Evolutionary conservation across 495 filamentous ascomycete genomes (phyloP), one percentile per base, ranked within the genome.

Genomic region (Aspergillus asperescens): DNA sequence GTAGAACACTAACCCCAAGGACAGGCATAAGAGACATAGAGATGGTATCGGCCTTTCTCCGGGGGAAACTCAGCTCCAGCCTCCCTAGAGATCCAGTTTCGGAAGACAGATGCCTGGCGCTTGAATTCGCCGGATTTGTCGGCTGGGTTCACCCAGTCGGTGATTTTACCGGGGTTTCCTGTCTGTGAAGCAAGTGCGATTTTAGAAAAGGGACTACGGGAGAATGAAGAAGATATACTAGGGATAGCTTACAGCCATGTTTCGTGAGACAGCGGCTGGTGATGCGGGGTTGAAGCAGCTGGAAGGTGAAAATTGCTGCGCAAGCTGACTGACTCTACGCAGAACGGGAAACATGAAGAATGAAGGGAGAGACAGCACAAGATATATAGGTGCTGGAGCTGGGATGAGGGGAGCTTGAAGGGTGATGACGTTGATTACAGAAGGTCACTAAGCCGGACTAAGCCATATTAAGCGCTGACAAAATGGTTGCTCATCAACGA

Each of bases 61-160:
- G 83, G 76, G 9, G 83, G 83, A 54, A 85, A 86, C 48, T 83
- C 65, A 4, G 83, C 79, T 7, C 75, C 80, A 6, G 80, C 63
- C 50, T 86, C 67, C 39, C 71, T 74, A n/a, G 78, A 87, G 68
- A 92, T 84, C 64, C 72, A 86, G 65, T 81, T 77, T 35, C 87
- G 84, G 68, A 90, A 90, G 44, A 77, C 75, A 34, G 84, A 87
- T 50, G 69, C 70, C 60, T 83, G 82, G 27, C 88, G 85, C 72
- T 93, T 94, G 82, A 94, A 96, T 69, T 95, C 90, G 70, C 91
- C 91, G 1, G 81, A 78, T 55, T 80, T 85, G 69, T 90, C 86
- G 50, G 72, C 71, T 29, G 82, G 83, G 19, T 78, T 72, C 15
- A 90, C 90, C 89, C 89, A 96, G 60, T 91, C 78, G 24, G 89